Conservation (phyloP, 2,329 filamentous ascomycete species). For the Colletotrichum limetticola region DNA sequence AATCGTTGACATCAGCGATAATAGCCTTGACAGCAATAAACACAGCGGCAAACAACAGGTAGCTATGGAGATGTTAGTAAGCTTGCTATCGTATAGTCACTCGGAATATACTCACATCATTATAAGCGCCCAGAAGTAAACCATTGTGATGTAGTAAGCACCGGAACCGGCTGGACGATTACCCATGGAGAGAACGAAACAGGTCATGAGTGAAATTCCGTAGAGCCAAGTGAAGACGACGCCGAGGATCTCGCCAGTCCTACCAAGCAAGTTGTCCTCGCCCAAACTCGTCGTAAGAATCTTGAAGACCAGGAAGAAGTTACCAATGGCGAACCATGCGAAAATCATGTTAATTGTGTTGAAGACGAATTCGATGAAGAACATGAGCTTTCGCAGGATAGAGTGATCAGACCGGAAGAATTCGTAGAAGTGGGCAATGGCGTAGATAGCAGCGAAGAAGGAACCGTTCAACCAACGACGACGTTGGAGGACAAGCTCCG, state of each 20-base stretch:
- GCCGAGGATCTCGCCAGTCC: conserved; percentile 81
- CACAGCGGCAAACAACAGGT: conserved; percentile 93
- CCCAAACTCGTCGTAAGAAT: conserved; percentile 92
- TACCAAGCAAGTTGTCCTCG: conserved; percentile 74
- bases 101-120: conserved; percentile 75
- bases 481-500: conserved; percentile 94
- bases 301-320: conserved; percentile 99
- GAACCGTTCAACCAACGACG: conserved; percentile 97
- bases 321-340: conserved; percentile 97
- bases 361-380: conserved; percentile 93
- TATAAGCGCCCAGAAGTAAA: conserved; percentile 97
- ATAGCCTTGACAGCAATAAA: conserved; percentile 94
- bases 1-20: conserved; percentile 71
- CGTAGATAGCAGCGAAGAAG: conserved; percentile 97
- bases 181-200: conserved; percentile 93
- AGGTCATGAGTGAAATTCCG: conserved; percentile 89
- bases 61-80: conserved; percentile 59
- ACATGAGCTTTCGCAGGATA: conserved; percentile 85
- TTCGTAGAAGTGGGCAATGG: conserved; percentile 93
- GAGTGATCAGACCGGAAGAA: conserved; percentile 95
- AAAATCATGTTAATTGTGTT: conserved; percentile 98
- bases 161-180: conserved; percentile 96
- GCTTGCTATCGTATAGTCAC: background rate
- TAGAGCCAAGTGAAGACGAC: conserved; percentile 98
- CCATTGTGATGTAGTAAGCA: conserved; percentile 94